Evolutionary conservation across 73 alveolate species (phyloP), one percentile per base, ranked within the genome.

Genomic region (Symbiodinium natans): DNA sequence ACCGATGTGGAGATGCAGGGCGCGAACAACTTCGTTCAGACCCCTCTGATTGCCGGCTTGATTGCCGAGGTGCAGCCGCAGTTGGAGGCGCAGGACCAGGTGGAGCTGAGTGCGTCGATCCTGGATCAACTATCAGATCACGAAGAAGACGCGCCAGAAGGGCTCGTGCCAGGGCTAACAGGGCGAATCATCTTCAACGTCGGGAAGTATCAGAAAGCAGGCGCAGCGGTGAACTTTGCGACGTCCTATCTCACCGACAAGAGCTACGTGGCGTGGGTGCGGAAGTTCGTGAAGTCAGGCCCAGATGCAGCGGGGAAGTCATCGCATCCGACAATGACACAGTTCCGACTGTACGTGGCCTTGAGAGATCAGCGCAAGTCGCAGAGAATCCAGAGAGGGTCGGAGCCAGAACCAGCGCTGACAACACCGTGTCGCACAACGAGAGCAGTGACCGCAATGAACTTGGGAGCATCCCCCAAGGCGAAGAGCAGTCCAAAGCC

Each of bases 251-350:
- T 13, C 33, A 23, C 27, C 21, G 94, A 87, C 85, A 87, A 87
- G 71, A 19, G 46, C 39, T 87, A 87, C 43, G 42, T 87, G 38
- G 42, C 38, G 21, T 63, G 94, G 94, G 71, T 40, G 19, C 41
- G 85, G 34, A 34, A 41, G 43, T 82, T 38, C 41, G 31, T 87
- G 46, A 39, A 34, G 54, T 17, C 25, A 40, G 33, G 31, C 2
- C 1, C 77, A 27, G 77, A 21, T 3, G 34, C 77, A 0, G 34
- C 31, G 36, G 77, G 77, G 34, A 63, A 34, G n/a, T 10, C 36
- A 3, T 10, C 48, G 9, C 42, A 39, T 43, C 15, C 74, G 23
- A 82, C 43, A 31, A 87, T 87, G 94, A 31, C 71, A 31, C 41
- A 54, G 86, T 54, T 87, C 6, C 36, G 94, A 29, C 1, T 59